A percentile compares a stretch with the other conserved stretches of the same genome.
Conservation (phyloP, 305 asterid species). For the Stenogyne calaminthoides region DNA sequence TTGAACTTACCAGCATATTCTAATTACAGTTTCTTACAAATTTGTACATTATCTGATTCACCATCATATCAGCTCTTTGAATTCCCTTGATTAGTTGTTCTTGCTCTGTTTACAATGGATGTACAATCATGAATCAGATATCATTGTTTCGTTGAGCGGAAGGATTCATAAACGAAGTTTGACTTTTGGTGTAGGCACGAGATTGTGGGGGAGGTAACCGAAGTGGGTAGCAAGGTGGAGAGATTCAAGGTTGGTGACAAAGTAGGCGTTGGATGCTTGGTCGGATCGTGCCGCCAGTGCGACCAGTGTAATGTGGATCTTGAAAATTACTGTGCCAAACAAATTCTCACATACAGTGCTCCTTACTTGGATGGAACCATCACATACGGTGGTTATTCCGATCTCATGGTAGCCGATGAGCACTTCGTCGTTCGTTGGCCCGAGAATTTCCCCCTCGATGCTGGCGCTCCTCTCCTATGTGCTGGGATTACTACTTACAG, state of each 20-base stretch:
- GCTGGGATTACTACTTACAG: slow-evolving; percentile 66
- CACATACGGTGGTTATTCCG: slow-evolving; percentile 58
- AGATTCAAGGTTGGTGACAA: slow-evolving; percentile 55
- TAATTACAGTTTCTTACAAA: too few relatives aligned
- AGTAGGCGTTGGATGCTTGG: slow-evolving; percentile 58
- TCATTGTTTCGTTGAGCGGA: too few relatives aligned
- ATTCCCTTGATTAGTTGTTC: too few relatives aligned
- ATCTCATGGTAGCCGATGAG: slow-evolving; percentile 47
- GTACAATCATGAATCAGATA: too few relatives aligned
- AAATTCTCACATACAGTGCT: slow-evolving; percentile 32
- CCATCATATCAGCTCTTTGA: too few relatives aligned
- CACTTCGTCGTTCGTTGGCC: slow-evolving; percentile 55
- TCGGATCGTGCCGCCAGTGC: slow-evolving; percentile 57
- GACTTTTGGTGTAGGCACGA: slow-evolving; percentile 48
- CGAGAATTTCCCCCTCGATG: slow-evolving; percentile 46
- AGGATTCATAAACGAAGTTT: too few relatives aligned
- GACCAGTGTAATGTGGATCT: slow-evolving; percentile 43
- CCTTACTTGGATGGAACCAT: slow-evolving; percentile 38
- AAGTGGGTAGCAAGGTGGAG: slow-evolving; percentile 53
- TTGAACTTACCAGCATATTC: too few relatives aligned
- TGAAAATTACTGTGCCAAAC: slow-evolving; percentile 50
- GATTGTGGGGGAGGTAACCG: slow-evolving; percentile 59
- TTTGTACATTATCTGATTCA: too few relatives aligned
- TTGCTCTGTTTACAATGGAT: too few relatives aligned
- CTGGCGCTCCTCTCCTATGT: slow-evolving; percentile 58